A percentile compares a stretch with the other conserved stretches of the same genome.
Conservation (phyloP, 768 basidiomycete species). For the Candolleomyces efflorescens region DNA sequence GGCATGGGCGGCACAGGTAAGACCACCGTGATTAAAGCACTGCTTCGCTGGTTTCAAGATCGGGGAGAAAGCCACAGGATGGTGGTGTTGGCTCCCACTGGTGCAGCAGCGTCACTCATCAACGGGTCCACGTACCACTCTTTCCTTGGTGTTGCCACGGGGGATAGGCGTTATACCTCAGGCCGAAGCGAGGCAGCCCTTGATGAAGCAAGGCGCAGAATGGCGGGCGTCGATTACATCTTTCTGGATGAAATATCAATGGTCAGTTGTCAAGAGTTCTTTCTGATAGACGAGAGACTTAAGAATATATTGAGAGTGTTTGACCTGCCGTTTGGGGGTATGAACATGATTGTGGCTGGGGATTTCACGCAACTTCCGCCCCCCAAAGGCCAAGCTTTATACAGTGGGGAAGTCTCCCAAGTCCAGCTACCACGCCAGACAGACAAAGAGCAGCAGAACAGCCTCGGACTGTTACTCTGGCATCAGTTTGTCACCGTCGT, state of each 20-base stretch:
- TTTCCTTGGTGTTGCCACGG: neutral
- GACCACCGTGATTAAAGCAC: too few relatives aligned
- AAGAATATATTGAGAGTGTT: neutral
- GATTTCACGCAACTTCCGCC: slow-evolving; percentile 34
- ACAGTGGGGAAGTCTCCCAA: neutral
- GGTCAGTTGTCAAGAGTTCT: neutral
- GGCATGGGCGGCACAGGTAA: too few relatives aligned
- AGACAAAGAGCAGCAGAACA: slow-evolving; percentile 12
- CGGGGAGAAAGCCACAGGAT: too few relatives aligned
- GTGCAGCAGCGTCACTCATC: too few relatives aligned
- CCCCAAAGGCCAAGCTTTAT: neutral
- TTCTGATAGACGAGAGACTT: neutral
- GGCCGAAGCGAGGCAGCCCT: too few relatives aligned
- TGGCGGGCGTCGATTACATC: neutral
- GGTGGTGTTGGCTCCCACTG: too few relatives aligned
- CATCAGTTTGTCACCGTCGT: slow-evolving; percentile 26
- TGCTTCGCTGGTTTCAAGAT: too few relatives aligned
- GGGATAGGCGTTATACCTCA: slow-evolving; percentile 3
- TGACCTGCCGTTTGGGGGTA: neutral
- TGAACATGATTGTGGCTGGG: slow-evolving; percentile 26
- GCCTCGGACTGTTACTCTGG: slow-evolving; percentile 24
- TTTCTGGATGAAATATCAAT: slow-evolving; percentile 3
- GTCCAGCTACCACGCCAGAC: neutral
- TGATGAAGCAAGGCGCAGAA: neutral
- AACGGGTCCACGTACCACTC: too few relatives aligned